Evolutionary conservation across 768 basidiomycete species (phyloP), one percentile per base, ranked within the genome.

Genomic region (Russula griseocarnosa): DNA sequence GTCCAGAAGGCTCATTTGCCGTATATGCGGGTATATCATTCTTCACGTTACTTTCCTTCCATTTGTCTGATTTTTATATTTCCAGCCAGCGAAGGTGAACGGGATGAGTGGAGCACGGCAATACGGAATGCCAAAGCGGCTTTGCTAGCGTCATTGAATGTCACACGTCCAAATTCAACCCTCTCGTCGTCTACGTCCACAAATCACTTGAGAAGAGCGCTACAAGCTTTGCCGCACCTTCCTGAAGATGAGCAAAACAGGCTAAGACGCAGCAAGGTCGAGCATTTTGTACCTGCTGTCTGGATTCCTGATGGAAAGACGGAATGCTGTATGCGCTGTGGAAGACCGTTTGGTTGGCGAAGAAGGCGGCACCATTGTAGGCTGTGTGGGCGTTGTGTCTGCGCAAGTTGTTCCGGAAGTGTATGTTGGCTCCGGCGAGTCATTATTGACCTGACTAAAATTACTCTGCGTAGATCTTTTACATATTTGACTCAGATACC

Each of bases 301-400:
- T 97, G 94, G 94, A 86, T 95, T 34, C 92, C 94, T 0, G 92
- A 97, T 71, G 82, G 84, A 63, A 90, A 83, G 73, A 87, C 90
- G n/a, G 82, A 83, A 59, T 79, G 81, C 24, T 97, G 94, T 72
- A 94, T 93, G 92, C 79, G 89, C 11, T 97, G 94, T 70, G 84
- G 84, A 6, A 76, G 82, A 47, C 71, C 81, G 51, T 95, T 94
- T 74, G 87, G 88, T 8, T 89, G 90, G 85, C 74, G 86, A 70
- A 79, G 90, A 68, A 76, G 92, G 68, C 78, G 92, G 62, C 92
- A 95, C 72, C 92, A 95, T 71, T 95, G 92, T 72, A 76, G 93
- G 64, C 76, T 95, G 5, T 95, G 92, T 73, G 92, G 92, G 0
- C 74, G 86, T 53, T 91, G 94, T 70, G 87, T 96, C 9, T 96